phyloP scores from a whole-genome alignment of 2,329 filamentous ascomycete genomes.

The Diaporthe sp. region DNA sequence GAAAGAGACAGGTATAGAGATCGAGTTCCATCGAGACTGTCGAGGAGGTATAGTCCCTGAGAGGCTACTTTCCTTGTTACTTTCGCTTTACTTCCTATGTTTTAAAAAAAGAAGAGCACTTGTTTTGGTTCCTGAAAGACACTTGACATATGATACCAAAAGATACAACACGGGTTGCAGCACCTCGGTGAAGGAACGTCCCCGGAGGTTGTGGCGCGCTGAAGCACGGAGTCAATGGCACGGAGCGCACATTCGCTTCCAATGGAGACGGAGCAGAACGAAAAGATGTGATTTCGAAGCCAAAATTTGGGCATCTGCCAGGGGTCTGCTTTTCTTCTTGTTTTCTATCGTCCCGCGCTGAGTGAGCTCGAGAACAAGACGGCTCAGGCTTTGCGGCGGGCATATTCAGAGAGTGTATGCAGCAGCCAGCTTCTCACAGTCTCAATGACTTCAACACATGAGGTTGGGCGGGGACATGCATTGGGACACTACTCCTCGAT shows the following conservation, averaged over 20 bases:
- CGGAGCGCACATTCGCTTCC: neutral
- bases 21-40: slow-evolving; percentile 42
- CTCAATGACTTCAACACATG: too few species aligned
- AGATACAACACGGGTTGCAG: neutral
- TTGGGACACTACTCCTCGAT: neutral
- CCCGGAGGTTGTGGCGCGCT: neutral
- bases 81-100: neutral
- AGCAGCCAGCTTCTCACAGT: neutral
- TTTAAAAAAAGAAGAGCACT: neutral
- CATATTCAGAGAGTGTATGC: neutral
- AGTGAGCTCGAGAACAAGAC: neutral
- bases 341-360: neutral
- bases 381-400: neutral
- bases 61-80: neutral
- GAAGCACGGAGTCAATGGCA: slow-evolving; percentile 13
- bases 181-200: neutral
- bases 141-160: slow-evolving; percentile 27
- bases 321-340: neutral
- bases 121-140: neutral
- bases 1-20: slow-evolving; percentile 49
- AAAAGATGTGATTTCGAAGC: neutral
- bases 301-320: neutral
- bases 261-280: neutral
- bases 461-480: neutral
- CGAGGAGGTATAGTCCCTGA: slow-evolving; percentile 41